These are phyloP conservation scores for Skeletonema menzelii DNA, from an alignment of 108 stramenopile species.

Conservation along the genomic window DNA sequence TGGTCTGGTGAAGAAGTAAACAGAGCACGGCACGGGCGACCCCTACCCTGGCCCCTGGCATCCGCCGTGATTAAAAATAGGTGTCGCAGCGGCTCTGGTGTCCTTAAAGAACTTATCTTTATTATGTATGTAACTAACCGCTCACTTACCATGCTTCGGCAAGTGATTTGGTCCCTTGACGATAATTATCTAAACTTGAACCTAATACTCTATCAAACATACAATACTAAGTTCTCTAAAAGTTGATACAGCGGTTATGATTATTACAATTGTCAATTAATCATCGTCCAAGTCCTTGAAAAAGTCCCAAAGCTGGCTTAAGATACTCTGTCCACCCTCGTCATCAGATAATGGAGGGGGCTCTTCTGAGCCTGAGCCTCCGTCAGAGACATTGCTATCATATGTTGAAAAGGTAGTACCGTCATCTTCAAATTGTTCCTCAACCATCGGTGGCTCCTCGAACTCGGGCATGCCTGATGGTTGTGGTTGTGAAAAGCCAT, in stretches of 20 bases:
- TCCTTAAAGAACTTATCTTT: too few species aligned
- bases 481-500: background rate
- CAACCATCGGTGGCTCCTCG: constrained; percentile 16
- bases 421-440: constrained; percentile 27
- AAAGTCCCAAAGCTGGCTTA: constrained; percentile 32
- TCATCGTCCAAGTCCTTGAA: constrained; percentile 26
- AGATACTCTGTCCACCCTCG: constrained; percentile 20
- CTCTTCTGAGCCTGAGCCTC: constrained; percentile 1
- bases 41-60: too few species aligned
- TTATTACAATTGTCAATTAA: background rate
- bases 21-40: too few species aligned
- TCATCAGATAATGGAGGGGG: background rate
- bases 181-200: background rate
- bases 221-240: too few species aligned
- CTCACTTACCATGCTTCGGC: too few species aligned
- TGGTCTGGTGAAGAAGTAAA: too few species aligned
- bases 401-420: constrained; percentile 30
- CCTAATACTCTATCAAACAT: too few species aligned
- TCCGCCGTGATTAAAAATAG: too few species aligned
- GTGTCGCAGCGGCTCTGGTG: too few species aligned
- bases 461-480: constrained; percentile 8
- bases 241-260: background rate
- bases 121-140: too few species aligned
- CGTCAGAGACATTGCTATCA: constrained; percentile 4
- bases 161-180: too few species aligned